Evolutionary conservation across 352 stramenopile genomes (phyloP), one percentile per base, ranked within the genome.

Genomic region (Pythium dissimile): DNA sequence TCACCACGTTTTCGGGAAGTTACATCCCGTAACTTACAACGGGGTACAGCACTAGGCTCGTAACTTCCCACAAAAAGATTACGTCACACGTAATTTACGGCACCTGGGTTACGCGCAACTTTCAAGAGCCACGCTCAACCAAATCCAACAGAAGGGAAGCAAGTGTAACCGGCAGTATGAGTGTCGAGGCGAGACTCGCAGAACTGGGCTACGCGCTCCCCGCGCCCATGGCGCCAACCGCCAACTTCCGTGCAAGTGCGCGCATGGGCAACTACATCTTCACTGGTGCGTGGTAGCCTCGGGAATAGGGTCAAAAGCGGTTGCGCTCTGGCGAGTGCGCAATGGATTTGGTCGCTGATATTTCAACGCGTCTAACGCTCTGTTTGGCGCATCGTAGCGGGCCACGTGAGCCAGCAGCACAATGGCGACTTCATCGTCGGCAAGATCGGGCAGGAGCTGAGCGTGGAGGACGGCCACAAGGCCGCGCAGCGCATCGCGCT

Each of bases 401-500:
- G 84, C 16, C 84, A 94, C 58, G 70, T 94, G 35, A 73, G 80
- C 24, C 48, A 75, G 54, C 64, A 37, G 24, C 65, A 66, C 0
- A 65, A 38, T 23, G 84, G 85, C 44, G 62, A 80, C 18, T 65
- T 97, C 31, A 83, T 95, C 54, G 71, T 69, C 21, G 88, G 88
- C 48, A 94, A 94, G 65, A 59, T 97, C 44, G 88, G 88, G 47
- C 67, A 75, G 51, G 86, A 96, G 23, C 32, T 95, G 31, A 93
- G 73, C 26, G 71, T 67, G 0, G 86, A 97, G 61, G 51, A 97
- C 56, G 91, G 80, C 42, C 95, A 96, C 62, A 76, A 86, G 30
- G 89, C 86, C 10, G 90, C 92, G 0, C 70, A 87, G 47, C 65
- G 74, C 50, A 75, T 88, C 56, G 89, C 77, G 30, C 70, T 97